phyloP scores from a whole-genome alignment of 495 filamentous ascomycete species.

The Annulohypoxylon nitens region DNA sequence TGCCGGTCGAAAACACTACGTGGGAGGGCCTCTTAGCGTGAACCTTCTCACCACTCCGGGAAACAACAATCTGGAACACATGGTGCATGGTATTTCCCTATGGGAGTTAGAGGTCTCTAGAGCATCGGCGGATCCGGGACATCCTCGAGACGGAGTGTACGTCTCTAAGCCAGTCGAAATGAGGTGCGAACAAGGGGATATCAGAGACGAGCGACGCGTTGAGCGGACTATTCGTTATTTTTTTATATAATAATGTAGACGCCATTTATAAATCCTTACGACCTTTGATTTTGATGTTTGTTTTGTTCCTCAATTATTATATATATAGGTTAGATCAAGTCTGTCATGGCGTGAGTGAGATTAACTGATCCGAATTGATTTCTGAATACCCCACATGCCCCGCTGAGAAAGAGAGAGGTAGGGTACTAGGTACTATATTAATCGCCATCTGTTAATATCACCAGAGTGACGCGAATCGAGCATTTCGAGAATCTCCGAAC shows the following conservation, averaged over 20 bases:
- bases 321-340: neutral
- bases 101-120: neutral
- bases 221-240: neutral
- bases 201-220: neutral
- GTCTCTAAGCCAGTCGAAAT: neutral
- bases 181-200: neutral
- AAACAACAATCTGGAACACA: neutral
- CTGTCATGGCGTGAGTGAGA: neutral
- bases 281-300: neutral
- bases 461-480: neutral
- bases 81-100: neutral
- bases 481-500: neutral
- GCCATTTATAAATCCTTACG: neutral
- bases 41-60: neutral
- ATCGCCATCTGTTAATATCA: neutral
- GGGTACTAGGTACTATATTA: neutral
- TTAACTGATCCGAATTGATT: neutral
- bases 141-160: conserved; percentile 1
- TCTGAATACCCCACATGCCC: neutral
- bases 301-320: neutral
- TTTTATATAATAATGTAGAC: neutral
- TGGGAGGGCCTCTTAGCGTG: neutral
- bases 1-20: neutral
- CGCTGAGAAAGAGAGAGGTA: neutral
- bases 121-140: neutral